Base-by-base conservation (phyloP, 805 yeast genomes). In the Helenozyma baotianmanensis region DNA sequence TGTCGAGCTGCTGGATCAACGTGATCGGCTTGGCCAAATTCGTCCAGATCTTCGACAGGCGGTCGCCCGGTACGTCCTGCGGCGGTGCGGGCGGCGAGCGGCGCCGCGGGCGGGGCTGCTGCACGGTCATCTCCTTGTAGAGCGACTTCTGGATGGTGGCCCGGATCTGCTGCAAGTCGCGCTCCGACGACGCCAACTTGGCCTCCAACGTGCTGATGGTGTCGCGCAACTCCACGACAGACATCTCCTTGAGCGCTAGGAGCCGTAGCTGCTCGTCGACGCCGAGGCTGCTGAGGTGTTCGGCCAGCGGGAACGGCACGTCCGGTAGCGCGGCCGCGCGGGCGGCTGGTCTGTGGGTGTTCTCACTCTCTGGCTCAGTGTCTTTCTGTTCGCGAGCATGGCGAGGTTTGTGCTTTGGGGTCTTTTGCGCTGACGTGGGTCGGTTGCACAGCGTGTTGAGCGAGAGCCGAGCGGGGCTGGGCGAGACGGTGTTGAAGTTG, bases 161-260 rank as follows among this genome's bases (percentile, higher is more conserved):
- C 29, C 79, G 71, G 21, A 80, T 58, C 27, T 60, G 62, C 31
- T 68, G 72, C 30, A 80, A 65, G 34, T 78, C 83, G 28, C 52
- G 42, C 35, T 68, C 73, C 27, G 74, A 62, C 4, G 59, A 53
- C 21, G 62, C 52, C 31, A 75, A 68, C 28, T 56, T 57, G 2
- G 41, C 45, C 14, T 47, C 51, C 47, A 81, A 38, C 14, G 62
- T 68, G 26, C 68, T 70, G 16, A 80, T 68, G 29, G 64, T 60
- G 43, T 76, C 79, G 41, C 77, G 80, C 26, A 80, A 55, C 43
- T 82, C 88, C 30, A 82, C 70, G 18, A 82, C 62, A 16, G 72
- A 73, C 74, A 79, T 74, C 50, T 82, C 92, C 48, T 80, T 82
- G 25, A 75, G 60, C 0, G 90, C 90, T 27, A 82, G 57, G 7